Evolutionary conservation across 2,329 filamentous ascomycete genomes (phyloP).

Genomic region (Colletotrichum sp.): DNA sequence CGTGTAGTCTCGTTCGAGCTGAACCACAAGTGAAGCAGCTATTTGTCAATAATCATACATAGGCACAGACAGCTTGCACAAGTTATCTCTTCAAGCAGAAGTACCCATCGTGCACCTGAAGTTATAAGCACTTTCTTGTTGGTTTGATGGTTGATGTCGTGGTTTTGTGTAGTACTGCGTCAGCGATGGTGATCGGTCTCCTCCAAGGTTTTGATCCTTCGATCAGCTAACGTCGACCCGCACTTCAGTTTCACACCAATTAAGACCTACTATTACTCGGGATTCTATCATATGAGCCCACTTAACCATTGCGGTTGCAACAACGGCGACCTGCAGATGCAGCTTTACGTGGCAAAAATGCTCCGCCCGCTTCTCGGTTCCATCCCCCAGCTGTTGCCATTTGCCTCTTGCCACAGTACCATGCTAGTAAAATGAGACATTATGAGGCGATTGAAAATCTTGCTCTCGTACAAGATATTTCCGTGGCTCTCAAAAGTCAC

Average conservation of each 20-base stretch:
- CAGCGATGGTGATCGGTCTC: not conserved
- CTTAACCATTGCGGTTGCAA: not conserved
- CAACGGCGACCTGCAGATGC: not conserved
- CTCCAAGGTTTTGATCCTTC: not conserved
- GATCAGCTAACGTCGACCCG: not conserved
- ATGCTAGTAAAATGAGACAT: too few relatives aligned
- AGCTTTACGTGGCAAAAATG: not conserved
- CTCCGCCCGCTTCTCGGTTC: too few relatives aligned
- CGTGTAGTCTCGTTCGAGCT: not conserved
- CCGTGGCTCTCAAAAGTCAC: fast-evolving
- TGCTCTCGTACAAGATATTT: too few relatives aligned
- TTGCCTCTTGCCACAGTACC: too few relatives aligned
- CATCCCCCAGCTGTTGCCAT: too few relatives aligned
- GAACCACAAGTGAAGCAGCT: fast-evolving
- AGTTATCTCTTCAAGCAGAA: fast-evolving
- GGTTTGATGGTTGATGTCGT: fast-evolving
- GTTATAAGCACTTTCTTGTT: not conserved
- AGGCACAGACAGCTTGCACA: not conserved
- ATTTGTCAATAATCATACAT: not conserved
- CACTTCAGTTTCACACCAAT: not conserved
- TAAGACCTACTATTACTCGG: not conserved
- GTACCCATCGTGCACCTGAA: fast-evolving
- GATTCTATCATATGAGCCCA: not conserved
- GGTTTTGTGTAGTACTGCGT: not conserved
- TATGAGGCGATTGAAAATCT: fast-evolving